Evolutionary conservation across 1,284 basidiomycete genomes (phyloP), one percentile per base, ranked within the genome.

Genomic region (Tremellales sp.): DNA sequence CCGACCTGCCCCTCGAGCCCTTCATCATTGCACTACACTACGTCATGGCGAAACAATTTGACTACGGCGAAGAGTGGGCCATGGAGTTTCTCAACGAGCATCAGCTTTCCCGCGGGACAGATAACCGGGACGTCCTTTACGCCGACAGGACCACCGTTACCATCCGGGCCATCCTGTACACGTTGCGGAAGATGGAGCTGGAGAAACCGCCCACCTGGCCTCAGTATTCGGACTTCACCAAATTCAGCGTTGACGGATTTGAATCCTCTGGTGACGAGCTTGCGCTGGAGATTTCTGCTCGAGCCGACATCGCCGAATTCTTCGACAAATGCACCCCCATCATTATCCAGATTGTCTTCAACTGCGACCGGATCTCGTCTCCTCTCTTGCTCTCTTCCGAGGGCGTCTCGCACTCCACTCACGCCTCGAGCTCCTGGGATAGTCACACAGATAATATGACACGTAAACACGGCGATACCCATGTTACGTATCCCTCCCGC

Each of bases 301-400:
- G 85, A 57, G 74, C 81, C 1, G 83, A 83, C n/a, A 81, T 90
- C 54, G 78, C 79, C 43, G 83, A 85, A n/a, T 83, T 92, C 38
- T 77, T 88, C 40, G 81, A 85, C 28, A 79, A 82, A 16, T 80
- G 79, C 54, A 80, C 82, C 18, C 76, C 80, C 0, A 77, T 81
- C 5, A 74, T 90, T 5, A 79, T 80, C 24, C 76, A 77, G 39
- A 78, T 93, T 29, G 81, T 85, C 0, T 71, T 76, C 8, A 65
- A 79, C 5, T 89, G 84, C 63, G 81, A 81, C 60, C 82, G 83
- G 47, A 71, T 79, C 4, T 80, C 90, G 14, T 87, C 86, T 1
- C 75, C 77, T 35, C 84, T 93, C 79, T 84, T 84, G 13, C 76
- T 94, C 29, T 85, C 92, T 40, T 89, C 92, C 54, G 89, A 93